Evolutionary conservation across 75 land plant genomes (phyloP), one percentile per base, ranked within the genome.

Genomic region (Pseudotsuga menziesii): DNA sequence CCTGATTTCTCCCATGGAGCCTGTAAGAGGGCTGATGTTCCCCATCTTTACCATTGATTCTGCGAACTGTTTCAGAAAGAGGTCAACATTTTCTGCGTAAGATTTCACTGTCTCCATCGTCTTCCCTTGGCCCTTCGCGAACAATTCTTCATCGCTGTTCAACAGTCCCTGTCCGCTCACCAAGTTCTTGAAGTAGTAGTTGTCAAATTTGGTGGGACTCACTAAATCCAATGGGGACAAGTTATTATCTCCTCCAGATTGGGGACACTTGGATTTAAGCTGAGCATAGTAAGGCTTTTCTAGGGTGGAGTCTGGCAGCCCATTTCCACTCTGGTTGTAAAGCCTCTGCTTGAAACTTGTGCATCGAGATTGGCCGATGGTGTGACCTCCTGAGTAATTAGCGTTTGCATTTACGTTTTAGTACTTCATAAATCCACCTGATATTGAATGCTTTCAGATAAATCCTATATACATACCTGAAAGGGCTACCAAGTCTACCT

Each of bases 361-460:
- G 86, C 96, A 93, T 19, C 86, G 75, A 16, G 93, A 55, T n/a
- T 82, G 64, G 7, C 96, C 93, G 16, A 93, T 91, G 19, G 96
- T 91, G 83, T 93, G 96, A 29, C 88, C 85, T 19, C 96, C 96
- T 91, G 87, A 0, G 32, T 29, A 29, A 29, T 29, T 29, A 1
- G 32, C 32, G 32, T 29, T 29, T 29, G 32, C 32, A 29, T 29
- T 29, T 29, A 1, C 32, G 1, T 29, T 29, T 29, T n/a, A n/a
- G 32, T 1, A 29, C 1, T 29, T 29, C 32, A 29, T 29, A 29
- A 29, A 0, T 29, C 32, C 32, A 29, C 32, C 32, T 29, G 1
- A 29, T 29, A 29, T 29, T 29, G 32, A 29, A 29, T 29, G 0
- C 32, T 29, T 29, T 29, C 32, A 29, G 32, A 0, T 29, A 29